phyloP scores from a whole-genome alignment of 768 basidiomycete species.

The Termitomyces sp. region DNA sequence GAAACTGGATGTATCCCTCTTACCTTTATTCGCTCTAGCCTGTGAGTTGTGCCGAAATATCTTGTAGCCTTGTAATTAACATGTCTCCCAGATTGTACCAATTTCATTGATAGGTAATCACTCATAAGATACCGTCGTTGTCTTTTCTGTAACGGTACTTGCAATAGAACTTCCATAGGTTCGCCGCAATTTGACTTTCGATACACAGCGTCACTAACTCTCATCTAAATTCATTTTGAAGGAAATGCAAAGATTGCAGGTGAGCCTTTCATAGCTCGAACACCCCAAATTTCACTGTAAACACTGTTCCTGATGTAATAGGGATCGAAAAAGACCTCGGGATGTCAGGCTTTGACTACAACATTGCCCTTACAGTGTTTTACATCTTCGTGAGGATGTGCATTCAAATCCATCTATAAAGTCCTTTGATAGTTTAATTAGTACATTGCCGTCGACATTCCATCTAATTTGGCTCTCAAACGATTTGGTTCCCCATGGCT shows the following conservation, averaged over 20 bases:
- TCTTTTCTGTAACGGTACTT: neutral
- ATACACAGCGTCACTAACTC: neutral
- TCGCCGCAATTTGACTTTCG: neutral
- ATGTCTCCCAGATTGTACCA: constrained; percentile 16
- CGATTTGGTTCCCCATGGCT: constrained; percentile 18
- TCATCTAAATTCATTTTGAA: neutral
- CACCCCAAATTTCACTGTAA: neutral
- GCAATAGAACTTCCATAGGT: constrained; percentile 18
- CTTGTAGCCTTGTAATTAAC: neutral
- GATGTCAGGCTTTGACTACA: constrained; percentile 32
- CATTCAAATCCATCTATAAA: neutral
- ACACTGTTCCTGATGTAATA: neutral
- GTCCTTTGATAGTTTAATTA: neutral
- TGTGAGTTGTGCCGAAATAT: constrained; percentile 11
- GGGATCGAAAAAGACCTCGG: constrained; percentile 31
- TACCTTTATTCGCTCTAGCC: constrained; percentile 26
- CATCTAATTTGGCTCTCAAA: constrained; percentile 20
- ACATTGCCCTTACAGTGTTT: constrained; percentile 32
- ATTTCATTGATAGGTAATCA: constrained; percentile 19
- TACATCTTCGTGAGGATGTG: constrained; percentile 21
- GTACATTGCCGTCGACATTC: constrained; percentile 21
- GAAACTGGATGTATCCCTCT: constrained; percentile 31
- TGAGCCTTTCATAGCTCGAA: neutral
- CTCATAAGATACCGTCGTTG: neutral
- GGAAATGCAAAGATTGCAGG: constrained; percentile 23